phyloP scores from a whole-genome alignment of 179 eudicot species.

The Pouteria campechiana region DNA sequence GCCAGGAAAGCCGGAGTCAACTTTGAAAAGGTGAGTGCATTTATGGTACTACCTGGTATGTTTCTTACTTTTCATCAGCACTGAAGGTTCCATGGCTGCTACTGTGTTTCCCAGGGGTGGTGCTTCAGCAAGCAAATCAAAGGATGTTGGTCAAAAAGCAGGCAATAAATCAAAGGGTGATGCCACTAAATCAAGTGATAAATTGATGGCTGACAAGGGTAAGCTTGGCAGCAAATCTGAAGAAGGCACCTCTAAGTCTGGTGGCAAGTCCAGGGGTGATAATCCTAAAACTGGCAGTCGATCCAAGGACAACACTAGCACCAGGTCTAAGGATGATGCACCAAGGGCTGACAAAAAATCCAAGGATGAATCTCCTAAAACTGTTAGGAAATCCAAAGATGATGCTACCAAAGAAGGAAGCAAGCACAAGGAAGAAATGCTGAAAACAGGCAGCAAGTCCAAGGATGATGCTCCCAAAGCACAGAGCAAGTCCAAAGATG shows the following conservation, averaged over 20 bases:
- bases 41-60: background rate
- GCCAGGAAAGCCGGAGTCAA: slow-evolving; percentile 24
- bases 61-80: background rate
- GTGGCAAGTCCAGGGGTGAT: slow-evolving; percentile 15
- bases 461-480: slow-evolving; percentile 23
- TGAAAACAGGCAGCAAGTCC: slow-evolving; percentile 8
- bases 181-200: slow-evolving; percentile 34
- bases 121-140: slow-evolving; percentile 44
- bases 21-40: slow-evolving; percentile 39
- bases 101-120: slow-evolving; percentile 10
- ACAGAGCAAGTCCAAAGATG: slow-evolving; percentile 16
- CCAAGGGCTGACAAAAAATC: slow-evolving; percentile 14
- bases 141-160: slow-evolving; percentile 34
- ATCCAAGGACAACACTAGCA: slow-evolving; percentile 17
- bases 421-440: slow-evolving; percentile 30
- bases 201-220: slow-evolving; percentile 16
- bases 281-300: slow-evolving; percentile 11
- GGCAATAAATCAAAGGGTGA: slow-evolving; percentile 35
- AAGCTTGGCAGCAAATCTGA: slow-evolving; percentile 20
- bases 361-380: slow-evolving; percentile 9
- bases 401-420: slow-evolving; percentile 15
- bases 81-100: background rate
- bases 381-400: slow-evolving; percentile 32
- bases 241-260: slow-evolving; percentile 26
- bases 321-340: slow-evolving; percentile 18